Evolutionary conservation across 352 stramenopile species (phyloP), one percentile per base, ranked within the genome.

Genomic region (Saprolegnia diclina): DNA sequence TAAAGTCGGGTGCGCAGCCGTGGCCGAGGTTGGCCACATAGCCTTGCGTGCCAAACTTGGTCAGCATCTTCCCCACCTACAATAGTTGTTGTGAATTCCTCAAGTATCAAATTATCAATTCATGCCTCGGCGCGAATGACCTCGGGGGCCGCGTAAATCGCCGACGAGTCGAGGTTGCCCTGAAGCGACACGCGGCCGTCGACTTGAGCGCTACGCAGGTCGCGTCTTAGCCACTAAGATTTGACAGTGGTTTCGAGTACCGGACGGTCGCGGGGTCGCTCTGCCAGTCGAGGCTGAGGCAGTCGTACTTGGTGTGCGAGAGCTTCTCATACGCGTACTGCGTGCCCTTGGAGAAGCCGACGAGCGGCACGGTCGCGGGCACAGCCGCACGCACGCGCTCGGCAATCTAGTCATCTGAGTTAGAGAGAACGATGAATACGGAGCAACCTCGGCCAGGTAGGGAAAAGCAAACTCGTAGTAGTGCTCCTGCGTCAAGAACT

Each of bases 21-120:
- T 99, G 95, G 55, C 97, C 97, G 45, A 99, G 87, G 79, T 99
- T 99, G 21, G 95, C 96, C 76, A 99, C 98, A 73, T 99, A 94
- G 63, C 87, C 82, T 76, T 98, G 89, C 38, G 94, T 96, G 53
- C 94, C 95, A 65, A 99, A 95, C 50, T 83, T 85, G 72, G 92
- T 77, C 61, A 99, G 82, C 91, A 99, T 97, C 75, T 98, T 92
- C 79, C 90, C 89, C 38, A 94, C 29, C 29, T 35, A 35, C 2
- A n/a, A n/a, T n/a, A n/a, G n/a, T n/a, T 35, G 29, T 2, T 5
- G 29, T 35, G 29, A 35, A 35, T 6, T 5, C 29, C 2, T 35
- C 29, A 35, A 35, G 29, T 35, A 35, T 35, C 29, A 5, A 35
- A 2, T 5, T 35, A 35, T 35, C 29, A 35, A 35, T 2, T 35